Base-by-base conservation (phyloP, 208 protist genomes). In the Acanthamoeba polyphaga region DNA sequence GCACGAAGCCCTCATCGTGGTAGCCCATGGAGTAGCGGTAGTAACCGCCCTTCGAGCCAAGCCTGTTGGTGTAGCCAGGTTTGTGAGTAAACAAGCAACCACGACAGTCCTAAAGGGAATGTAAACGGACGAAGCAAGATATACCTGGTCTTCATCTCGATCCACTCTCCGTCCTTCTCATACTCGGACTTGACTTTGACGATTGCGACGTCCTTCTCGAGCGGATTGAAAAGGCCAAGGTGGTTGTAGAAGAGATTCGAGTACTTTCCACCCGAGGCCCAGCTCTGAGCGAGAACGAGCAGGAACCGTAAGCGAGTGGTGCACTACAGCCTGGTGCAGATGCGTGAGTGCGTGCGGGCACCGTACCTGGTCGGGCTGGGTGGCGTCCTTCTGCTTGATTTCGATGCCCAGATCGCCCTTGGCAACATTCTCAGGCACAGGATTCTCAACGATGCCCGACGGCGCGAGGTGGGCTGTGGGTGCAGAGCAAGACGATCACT, bases 191-290 rank as follows among this genome's bases (percentile, higher is more conserved):
- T 89, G n/a, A 89, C 58, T 10, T 66, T 89, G 12, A 89, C 82
- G 58, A 89, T 89, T 9, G 82, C 82, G 7, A 89, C 82, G 15
- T 68, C 82, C 58, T 89, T 89, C 29, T 89, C 82, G 4, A 38
- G 49, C 27, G 82, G 82, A 17, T 89, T 89, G 58, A 89, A 89
- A n/a, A 89, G 7, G 8, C 5, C 49, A 0, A 89, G 58, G 82
- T 89, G 74, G 82, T 89, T 89, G 34, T 89, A 89, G 82, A 89
- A 89, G 15, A 89, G 34, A 27, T 89, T 89, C 17, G 19, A 46
- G 58, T 49, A 89, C 38, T 6, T 46, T 32, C 72, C 72, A 12
- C 38, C 22, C n/a, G 15, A n/a, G 38, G 72, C 29, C 72, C 72
- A 80, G 38, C 72, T 80, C 72, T 80, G 72, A 10, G 53, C 0